These are phyloP conservation scores for Diaporthe sp. DNA, from an alignment of 2,329 filamentous ascomycete species.

Conservation along the genomic window DNA sequence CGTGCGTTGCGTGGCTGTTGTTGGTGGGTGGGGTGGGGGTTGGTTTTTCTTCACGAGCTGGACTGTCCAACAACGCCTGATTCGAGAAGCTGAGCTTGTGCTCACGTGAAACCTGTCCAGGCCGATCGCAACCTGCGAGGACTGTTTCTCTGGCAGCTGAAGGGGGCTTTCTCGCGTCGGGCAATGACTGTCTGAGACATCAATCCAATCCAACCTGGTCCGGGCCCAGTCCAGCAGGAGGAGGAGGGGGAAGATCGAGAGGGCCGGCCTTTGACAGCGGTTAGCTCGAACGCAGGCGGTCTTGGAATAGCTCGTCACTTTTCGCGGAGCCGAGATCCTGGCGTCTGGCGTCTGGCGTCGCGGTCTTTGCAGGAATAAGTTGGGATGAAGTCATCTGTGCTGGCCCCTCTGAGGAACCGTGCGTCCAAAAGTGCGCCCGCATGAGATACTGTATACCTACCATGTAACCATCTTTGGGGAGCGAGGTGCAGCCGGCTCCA, in stretches of 20 bases:
- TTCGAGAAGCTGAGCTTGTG: constrained; percentile 32
- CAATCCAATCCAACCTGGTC: background rate
- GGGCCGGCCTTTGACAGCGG: constrained; percentile 12
- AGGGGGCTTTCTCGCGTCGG: constrained; percentile 21
- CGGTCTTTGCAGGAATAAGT: constrained; percentile 18
- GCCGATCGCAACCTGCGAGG: constrained; percentile 17
- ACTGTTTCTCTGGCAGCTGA: constrained; percentile 8
- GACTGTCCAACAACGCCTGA: constrained; percentile 26
- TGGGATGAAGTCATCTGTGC: constrained; percentile 31
- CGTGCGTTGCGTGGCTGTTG: constrained; percentile 11
- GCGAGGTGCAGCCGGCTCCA: constrained; percentile 1
- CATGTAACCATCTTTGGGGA: constrained; percentile 18
- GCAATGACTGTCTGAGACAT: constrained; percentile 38
- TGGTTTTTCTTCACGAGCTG: constrained; percentile 23
- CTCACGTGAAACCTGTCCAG: constrained; percentile 29
- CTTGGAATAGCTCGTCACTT: constrained; percentile 10
- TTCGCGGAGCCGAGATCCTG: constrained; percentile 29
- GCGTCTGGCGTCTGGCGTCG: constrained; percentile 25
- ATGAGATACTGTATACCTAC: constrained; percentile 12
- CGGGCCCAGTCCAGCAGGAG: background rate
- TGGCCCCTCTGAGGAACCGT: constrained; percentile 23
- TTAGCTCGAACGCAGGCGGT: background rate
- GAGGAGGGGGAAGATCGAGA: background rate
- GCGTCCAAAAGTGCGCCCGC: constrained; percentile 7
- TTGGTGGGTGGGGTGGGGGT: constrained; percentile 23